These are phyloP conservation scores for Biscogniauxia marginata DNA, from an alignment of 2,329 filamentous ascomycete species.

Conservation along the genomic window DNA sequence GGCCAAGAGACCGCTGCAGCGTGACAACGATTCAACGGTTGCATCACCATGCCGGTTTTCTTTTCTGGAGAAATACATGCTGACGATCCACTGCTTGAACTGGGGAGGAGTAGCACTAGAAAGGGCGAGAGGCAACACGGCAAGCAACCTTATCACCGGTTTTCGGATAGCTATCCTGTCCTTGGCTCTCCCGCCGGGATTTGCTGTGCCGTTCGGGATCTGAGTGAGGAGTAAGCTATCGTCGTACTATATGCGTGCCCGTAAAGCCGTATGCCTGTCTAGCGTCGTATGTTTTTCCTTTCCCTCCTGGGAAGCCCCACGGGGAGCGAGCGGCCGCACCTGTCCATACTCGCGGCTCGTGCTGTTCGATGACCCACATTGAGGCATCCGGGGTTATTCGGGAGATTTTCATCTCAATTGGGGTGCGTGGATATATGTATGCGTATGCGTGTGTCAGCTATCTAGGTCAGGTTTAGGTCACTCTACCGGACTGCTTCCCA, in stretches of 20 bases:
- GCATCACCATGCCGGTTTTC: background rate
- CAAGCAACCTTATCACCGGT: constrained; percentile 13
- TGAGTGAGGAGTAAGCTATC: constrained; percentile 19
- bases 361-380: background rate
- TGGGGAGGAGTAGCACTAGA: background rate
- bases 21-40: background rate
- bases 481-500: background rate
- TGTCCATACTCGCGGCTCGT: background rate
- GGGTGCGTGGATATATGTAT: background rate
- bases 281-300: constrained; percentile 5
- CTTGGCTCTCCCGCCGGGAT: constrained; percentile 11
- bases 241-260: constrained; percentile 14
- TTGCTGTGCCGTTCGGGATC: constrained; percentile 21
- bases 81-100: background rate
- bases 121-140: constrained; percentile 6
- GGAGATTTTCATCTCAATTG: background rate
- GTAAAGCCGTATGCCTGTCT: background rate
- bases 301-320: background rate
- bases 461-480: background rate
- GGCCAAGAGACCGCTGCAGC: background rate
- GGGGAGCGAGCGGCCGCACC: background rate
- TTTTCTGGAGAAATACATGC: background rate
- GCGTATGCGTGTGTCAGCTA: background rate
- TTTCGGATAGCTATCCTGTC: constrained; percentile 15
- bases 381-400: background rate